phyloP scores from a whole-genome alignment of 83 land plant species.

The Diphasiastrum complanatum region DNA sequence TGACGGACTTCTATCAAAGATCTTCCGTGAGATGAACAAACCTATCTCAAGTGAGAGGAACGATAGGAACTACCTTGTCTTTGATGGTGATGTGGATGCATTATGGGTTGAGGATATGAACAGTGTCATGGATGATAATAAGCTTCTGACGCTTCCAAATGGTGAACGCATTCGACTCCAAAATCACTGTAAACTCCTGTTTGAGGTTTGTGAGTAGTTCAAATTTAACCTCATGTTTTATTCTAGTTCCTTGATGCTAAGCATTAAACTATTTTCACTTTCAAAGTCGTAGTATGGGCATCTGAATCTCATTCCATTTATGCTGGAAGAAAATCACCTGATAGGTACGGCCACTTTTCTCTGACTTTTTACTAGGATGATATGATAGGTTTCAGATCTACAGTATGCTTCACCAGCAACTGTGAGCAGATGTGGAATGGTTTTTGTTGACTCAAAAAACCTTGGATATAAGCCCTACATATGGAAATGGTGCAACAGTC shows the following conservation, averaged over 20 bases:
- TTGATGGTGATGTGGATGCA: conserved; percentile 44
- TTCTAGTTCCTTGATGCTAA: not conserved
- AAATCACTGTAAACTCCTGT: conserved; percentile 35
- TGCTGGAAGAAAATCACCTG: too few relatives aligned
- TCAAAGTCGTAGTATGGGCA: too few relatives aligned
- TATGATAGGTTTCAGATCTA: conserved; percentile 33
- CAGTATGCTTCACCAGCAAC: conserved; percentile 45
- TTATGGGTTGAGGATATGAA: conserved; percentile 47
- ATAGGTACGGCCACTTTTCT: too few relatives aligned
- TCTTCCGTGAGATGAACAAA: conserved; percentile 40
- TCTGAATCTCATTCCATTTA: too few relatives aligned
- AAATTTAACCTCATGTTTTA: not conserved
- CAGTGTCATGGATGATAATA: conserved; percentile 45
- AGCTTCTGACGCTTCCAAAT: conserved; percentile 40
- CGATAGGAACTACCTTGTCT: conserved; percentile 28
- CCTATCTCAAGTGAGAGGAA: conserved; percentile 21
- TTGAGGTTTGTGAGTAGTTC: conserved; percentile 22
- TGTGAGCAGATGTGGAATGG: conserved; percentile 45
- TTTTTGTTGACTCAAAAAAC: conserved; percentile 39
- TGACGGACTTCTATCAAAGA: conserved; percentile 34
- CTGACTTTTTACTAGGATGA: too few relatives aligned
- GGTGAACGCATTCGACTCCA: conserved; percentile 41
- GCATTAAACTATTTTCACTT: too few relatives aligned
- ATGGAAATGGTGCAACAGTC: conserved; percentile 35
- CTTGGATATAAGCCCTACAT: conserved; percentile 33